Evolutionary conservation across 2,329 filamentous ascomycete species (phyloP), one percentile per base, ranked within the genome.

Genomic region (Geosmithia putterillii): DNA sequence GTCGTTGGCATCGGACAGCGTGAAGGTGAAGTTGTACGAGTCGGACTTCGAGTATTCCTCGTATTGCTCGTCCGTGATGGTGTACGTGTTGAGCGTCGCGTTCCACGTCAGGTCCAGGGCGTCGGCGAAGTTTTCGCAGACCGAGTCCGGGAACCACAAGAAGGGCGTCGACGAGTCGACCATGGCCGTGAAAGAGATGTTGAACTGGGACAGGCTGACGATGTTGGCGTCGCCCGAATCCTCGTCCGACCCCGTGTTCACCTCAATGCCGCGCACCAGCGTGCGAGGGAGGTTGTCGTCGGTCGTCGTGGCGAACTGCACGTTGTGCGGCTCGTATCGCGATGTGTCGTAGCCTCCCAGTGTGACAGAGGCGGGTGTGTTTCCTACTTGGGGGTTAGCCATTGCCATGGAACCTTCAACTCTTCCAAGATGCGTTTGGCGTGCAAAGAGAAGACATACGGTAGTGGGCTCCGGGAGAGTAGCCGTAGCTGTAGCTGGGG

Each of bases 391-490:
- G 7, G 7, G 6, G 42, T 53, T 21, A 56, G 48, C 42, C 41
- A 38, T n/a, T n/a, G n/a, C n/a, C n/a, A n/a, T n/a, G n/a, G n/a
- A n/a, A n/a, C n/a, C n/a, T n/a, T n/a, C n/a, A n/a, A n/a, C n/a
- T n/a, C n/a, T n/a, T n/a, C n/a, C n/a, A 17, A 17, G 19, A 18
- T 23, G 20, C 9, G 37, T 7, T 7, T 40, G 38, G 17, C 18
- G 5, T 14, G 8, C 14, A 8, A 19, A 22, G 18, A 17, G 4
- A 17, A 15, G 3, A 19, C 73, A 57, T 63, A 80, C 79, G 71
- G 54, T 87, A 87, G 47, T 73, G 72, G n/a, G 81, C 81, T 15
- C 84, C 84, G 36, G 83, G 83, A 3, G 83, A 87, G 57, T 81
- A 88, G 42, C 80, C 82, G 55, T 83, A 87, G 37, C 80, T 84